These are phyloP conservation scores for Rhynchosporium secalis DNA, from an alignment of 2,329 filamentous ascomycete genomes.

Conservation along the genomic window DNA sequence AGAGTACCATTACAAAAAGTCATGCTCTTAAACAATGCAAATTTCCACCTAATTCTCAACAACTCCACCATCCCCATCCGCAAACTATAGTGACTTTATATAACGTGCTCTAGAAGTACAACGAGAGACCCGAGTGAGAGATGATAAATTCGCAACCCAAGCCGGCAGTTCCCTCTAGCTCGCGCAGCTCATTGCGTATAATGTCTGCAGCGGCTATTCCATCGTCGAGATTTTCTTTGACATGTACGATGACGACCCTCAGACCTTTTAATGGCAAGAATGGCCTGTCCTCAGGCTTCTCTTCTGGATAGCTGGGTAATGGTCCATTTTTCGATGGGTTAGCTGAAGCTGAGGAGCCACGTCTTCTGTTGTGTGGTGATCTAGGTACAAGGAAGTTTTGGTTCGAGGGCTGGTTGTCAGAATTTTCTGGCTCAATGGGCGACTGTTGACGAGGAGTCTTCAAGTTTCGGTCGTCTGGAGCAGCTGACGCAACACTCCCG, in stretches of 20 bases:
- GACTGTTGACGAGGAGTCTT: neutral
- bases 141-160: conserved; percentile 81
- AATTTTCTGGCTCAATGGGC: neutral
- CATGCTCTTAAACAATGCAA: too few species aligned
- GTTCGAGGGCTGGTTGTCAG: neutral
- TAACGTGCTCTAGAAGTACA: conserved; percentile 39
- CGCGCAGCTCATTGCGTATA: conserved; percentile 69
- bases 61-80: neutral
- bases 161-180: conserved; percentile 54
- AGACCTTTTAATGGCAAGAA: conserved; percentile 60
- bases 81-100: neutral
- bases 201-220: conserved; percentile 61
- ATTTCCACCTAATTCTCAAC: neutral
- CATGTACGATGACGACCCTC: conserved; percentile 84
- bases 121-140: conserved; percentile 62
- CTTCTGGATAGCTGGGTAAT: neutral
- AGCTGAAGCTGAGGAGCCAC: neutral
- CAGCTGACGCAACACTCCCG: conserved; percentile 32
- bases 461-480: neutral
- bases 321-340: neutral
- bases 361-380: neutral
- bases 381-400: neutral
- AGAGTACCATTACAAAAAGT: too few species aligned
- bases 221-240: conserved; percentile 83
- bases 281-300: neutral